phyloP scores from a whole-genome alignment of 2,329 filamentous ascomycete genomes.

The Teratosphaeria nubilosa region DNA sequence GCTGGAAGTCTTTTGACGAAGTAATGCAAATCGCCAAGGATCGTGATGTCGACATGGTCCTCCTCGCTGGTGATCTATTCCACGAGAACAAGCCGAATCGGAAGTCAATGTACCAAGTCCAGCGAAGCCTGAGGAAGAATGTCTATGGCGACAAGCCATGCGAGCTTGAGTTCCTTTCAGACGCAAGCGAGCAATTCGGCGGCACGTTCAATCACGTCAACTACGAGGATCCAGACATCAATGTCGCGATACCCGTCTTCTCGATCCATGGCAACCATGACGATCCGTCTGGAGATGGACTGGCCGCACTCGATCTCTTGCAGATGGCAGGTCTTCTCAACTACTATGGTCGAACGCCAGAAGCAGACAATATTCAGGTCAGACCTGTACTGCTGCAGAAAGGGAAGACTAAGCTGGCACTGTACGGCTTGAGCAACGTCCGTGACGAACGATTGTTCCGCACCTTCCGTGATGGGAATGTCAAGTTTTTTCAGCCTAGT shows the following conservation, averaged over 20 bases:
- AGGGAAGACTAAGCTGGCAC: slow-evolving; percentile 78
- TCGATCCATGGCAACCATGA: slow-evolving; percentile 98
- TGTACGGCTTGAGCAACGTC: slow-evolving; percentile 93
- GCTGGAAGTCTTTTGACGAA: slow-evolving; percentile 93
- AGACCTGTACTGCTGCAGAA: slow-evolving; percentile 92
- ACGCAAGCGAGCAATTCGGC: slow-evolving; percentile 78
- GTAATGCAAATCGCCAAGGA: slow-evolving; percentile 80
- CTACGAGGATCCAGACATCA: slow-evolving; percentile 95
- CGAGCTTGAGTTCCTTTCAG: slow-evolving; percentile 86
- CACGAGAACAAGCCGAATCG: slow-evolving; percentile 97
- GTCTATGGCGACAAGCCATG: slow-evolving; percentile 93
- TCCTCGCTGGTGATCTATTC: slow-evolving; percentile 89
- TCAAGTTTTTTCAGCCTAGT: slow-evolving; percentile 82
- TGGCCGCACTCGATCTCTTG: slow-evolving; percentile 80
- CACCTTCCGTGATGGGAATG: slow-evolving; percentile 84
- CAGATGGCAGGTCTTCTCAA: slow-evolving; percentile 88
- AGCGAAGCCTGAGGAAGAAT: slow-evolving; percentile 85
- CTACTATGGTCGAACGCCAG: slow-evolving; percentile 85
- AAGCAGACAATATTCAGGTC: slow-evolving; percentile 85
- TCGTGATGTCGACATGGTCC: slow-evolving; percentile 93
- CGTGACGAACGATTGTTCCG: slow-evolving; percentile 89
- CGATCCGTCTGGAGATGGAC: slow-evolving; percentile 91
- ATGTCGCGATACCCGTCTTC: slow-evolving; percentile 92
- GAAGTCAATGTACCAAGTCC: slow-evolving; percentile 94
- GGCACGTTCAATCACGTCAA: slow-evolving; percentile 85